Conservation (phyloP, 1,139 yeast species). For the Pneumocystis sp. region DNA sequence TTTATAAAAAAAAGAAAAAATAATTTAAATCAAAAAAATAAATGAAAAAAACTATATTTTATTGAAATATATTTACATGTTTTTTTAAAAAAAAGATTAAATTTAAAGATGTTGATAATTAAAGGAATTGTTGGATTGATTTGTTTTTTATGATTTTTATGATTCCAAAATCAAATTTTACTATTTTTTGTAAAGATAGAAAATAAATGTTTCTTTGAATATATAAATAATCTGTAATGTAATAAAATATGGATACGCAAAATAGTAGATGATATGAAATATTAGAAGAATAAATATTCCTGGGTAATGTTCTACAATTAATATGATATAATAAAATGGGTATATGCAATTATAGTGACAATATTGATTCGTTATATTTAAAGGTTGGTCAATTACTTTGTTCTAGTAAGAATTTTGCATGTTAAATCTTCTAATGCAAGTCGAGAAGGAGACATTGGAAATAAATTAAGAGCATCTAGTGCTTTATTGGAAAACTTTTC, state of each 20-base stretch:
- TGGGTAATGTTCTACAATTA: background rate
- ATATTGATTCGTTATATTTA: background rate
- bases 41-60: too few relatives aligned
- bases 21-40: too few relatives aligned
- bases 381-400: constrained; percentile 31
- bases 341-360: background rate
- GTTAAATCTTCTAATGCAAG: constrained; percentile 79
- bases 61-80: background rate
- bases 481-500: constrained; percentile 64
- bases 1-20: too few relatives aligned
- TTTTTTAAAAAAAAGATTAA: too few relatives aligned
- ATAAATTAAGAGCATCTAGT: constrained; percentile 41
- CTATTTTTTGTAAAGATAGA: background rate
- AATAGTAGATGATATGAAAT: background rate
- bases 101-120: too few relatives aligned
- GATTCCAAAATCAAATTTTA: background rate
- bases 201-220: background rate
- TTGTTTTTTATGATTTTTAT: background rate
- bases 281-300: background rate
- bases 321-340: background rate
- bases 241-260: background rate
- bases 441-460: constrained; percentile 83
- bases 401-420: constrained; percentile 67
- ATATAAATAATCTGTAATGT: background rate
- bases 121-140: too few relatives aligned